These are phyloP conservation scores for Hyphopichia khmerensis DNA, from an alignment of 1,139 yeast species.

Conservation along the genomic window DNA sequence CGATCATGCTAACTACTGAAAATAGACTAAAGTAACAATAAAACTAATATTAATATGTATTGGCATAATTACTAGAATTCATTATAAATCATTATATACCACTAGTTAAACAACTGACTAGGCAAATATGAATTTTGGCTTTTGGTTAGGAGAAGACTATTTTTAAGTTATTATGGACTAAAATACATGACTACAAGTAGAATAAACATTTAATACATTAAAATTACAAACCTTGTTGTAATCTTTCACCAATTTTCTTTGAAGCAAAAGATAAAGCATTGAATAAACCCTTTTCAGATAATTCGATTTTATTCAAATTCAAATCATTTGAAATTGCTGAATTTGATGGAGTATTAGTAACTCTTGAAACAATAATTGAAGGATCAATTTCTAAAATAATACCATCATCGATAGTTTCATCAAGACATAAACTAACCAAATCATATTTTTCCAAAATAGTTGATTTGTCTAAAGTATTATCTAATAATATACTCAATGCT, in stretches of 20 bases:
- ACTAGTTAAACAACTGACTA: too few relatives aligned
- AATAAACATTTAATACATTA: background rate
- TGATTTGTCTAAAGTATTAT: conserved; percentile 74
- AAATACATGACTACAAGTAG: too few relatives aligned
- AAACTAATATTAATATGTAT: too few relatives aligned
- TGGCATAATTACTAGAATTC: too few relatives aligned
- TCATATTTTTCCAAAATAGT: conserved; percentile 83
- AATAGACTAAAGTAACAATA: too few relatives aligned
- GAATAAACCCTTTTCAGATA: conserved; percentile 82
- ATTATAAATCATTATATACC: too few relatives aligned
- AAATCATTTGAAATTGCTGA: conserved; percentile 34
- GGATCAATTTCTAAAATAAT: conserved; percentile 89
- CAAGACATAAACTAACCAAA: conserved; percentile 79
- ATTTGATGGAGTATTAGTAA: conserved; percentile 71
- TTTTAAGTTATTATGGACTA: too few relatives aligned
- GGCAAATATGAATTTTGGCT: too few relatives aligned
- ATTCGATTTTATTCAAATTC: conserved; percentile 66
- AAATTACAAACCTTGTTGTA: conserved; percentile 67
- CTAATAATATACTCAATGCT: conserved; percentile 74
- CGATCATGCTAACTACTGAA: too few relatives aligned
- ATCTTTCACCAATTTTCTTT: conserved; percentile 80
- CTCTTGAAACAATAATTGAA: conserved; percentile 82
- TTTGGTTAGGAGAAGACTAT: too few relatives aligned
- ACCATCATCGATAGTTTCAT: conserved; percentile 91
- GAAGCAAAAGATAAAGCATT: conserved; percentile 90